Conservation (phyloP, 164 flowering plant genomes). For the Annona squamosa region DNA sequence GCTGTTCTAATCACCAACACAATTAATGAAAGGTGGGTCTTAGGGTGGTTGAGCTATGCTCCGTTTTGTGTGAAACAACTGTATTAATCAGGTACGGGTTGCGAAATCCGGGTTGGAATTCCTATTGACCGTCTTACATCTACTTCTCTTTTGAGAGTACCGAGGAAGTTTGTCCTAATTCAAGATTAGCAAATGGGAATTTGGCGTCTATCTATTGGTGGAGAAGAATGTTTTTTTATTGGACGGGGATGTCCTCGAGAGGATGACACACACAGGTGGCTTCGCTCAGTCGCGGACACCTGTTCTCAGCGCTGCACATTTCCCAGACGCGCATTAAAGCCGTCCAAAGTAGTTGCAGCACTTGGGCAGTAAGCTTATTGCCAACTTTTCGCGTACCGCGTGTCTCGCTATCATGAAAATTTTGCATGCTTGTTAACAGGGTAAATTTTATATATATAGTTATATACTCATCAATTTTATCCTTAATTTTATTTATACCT, state of each 20-base stretch:
- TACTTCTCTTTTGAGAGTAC: background rate
- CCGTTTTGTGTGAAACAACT: background rate
- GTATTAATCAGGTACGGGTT: background rate
- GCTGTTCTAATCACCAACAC: background rate
- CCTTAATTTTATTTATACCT: no score
- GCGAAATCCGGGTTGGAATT: background rate
- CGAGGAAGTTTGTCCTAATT: background rate
- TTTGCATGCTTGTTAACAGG: no score
- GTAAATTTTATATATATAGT: no score
- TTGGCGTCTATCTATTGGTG: background rate
- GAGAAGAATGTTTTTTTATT: background rate
- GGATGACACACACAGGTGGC: no score
- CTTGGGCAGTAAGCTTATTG: background rate
- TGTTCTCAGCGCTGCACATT: background rate
- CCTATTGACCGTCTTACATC: background rate
- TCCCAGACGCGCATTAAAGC: background rate
- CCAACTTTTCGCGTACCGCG: no score
- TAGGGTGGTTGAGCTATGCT: background rate
- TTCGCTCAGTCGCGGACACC: no score
- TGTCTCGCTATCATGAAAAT: no score
- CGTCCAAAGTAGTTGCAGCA: no score
- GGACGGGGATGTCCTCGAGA: no score
- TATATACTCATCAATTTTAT: no score
- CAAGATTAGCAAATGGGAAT: background rate
- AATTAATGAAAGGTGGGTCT: no score